These are phyloP conservation scores for Tolypocladium ovalisporum DNA, from an alignment of 2,329 filamentous ascomycete species.

Conservation along the genomic window DNA sequence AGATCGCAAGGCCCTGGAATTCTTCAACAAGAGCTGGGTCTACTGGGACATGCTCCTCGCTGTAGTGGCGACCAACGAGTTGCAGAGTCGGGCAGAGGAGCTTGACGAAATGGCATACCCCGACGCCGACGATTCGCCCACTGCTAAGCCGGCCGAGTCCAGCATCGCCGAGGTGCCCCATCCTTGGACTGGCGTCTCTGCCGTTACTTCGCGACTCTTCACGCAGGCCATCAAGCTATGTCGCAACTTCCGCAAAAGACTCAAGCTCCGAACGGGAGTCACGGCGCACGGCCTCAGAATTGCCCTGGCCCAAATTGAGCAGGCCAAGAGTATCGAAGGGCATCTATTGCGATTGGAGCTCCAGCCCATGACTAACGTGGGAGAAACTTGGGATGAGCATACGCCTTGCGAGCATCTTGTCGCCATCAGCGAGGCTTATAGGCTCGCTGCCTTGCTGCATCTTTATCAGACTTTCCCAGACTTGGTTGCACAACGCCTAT, in stretches of 20 bases:
- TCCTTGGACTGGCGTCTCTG: neutral
- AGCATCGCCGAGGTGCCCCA: neutral
- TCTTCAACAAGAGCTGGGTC: neutral
- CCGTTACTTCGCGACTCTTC: neutral
- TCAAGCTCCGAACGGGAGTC: neutral
- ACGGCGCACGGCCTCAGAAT: neutral
- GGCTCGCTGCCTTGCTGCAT: neutral
- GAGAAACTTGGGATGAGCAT: neutral
- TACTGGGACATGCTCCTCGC: neutral
- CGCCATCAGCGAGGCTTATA: neutral
- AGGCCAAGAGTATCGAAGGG: neutral
- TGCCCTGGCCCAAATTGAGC: neutral
- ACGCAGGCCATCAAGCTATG: neutral
- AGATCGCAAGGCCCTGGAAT: neutral
- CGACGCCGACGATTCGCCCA: neutral
- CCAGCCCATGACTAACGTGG: neutral
- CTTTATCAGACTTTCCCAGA: neutral
- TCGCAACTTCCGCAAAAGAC: neutral
- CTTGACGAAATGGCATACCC: neutral
- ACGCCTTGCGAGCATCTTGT: neutral
- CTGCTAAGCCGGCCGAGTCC: neutral
- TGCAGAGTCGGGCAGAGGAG: neutral
- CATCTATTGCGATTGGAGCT: neutral
- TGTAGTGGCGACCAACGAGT: neutral
- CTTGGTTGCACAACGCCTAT: neutral